Percentiles rank a stretch among this genome's conserved stretches.
phyloP scores from a whole-genome alignment of 2,329 filamentous ascomycete genomes.

The Penicillium sp. region DNA sequence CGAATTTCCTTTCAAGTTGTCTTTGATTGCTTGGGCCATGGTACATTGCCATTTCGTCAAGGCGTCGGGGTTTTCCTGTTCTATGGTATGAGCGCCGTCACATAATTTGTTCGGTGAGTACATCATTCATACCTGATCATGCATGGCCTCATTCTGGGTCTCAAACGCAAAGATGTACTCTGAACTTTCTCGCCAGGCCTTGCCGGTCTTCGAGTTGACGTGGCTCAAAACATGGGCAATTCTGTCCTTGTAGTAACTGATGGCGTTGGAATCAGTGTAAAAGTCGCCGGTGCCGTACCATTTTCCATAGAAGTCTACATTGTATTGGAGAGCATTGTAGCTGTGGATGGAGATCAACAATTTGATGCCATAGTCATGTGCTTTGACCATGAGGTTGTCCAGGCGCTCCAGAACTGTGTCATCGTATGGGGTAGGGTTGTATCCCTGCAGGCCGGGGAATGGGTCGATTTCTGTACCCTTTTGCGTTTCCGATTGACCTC shows the following conservation, averaged over 20 bases:
- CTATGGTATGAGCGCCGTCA: neutral
- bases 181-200: constrained; percentile 1
- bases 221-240: constrained; percentile 1
- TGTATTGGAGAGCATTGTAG: neutral
- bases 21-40: constrained; percentile 2
- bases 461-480: constrained; percentile 1
- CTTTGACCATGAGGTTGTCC: constrained; percentile 1
- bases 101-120: too few relatives aligned
- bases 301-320: neutral
- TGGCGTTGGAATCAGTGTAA: constrained; percentile 1
- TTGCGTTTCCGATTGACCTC: neutral
- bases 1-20: neutral
- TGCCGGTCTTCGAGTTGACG: neutral
- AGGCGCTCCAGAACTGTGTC: constrained; percentile 2
- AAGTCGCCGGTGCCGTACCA: constrained; percentile 5
- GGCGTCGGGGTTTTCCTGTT: neutral
- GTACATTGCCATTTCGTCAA: constrained; percentile 3
- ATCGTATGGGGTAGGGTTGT: neutral
- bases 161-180: constrained; percentile 4
- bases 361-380: constrained; percentile 1
- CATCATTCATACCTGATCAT: neutral
- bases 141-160: constrained; percentile 4
- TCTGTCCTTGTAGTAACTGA: constrained; percentile 1
- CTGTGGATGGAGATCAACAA: constrained; percentile 2
- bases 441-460: constrained; percentile 2